Evolutionary conservation across 2,329 filamentous ascomycete genomes (phyloP), one percentile per base, ranked within the genome.

Genomic region (Raffaelea arxii): DNA sequence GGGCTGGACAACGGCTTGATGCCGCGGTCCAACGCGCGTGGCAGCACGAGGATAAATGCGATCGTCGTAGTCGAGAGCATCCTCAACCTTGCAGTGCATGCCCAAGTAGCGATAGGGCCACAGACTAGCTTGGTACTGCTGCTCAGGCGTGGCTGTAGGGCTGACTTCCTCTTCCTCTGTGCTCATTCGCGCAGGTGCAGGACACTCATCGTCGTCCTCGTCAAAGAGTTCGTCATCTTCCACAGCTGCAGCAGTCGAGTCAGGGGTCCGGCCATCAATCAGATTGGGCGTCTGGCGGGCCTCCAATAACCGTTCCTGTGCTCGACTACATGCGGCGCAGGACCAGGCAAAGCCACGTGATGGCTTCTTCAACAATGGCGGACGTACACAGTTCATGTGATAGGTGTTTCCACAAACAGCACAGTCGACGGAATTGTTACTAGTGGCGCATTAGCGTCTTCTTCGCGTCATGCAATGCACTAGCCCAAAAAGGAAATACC

Each of bases 321-420:
- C 90, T 58, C 91, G 83, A 64, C 89, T 96, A 65, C 92, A 98
- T 49, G 91, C 85, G 46, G 87, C 92, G 64, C 92, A 98, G 25
- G 92, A 91, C 92, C 92, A 98, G 4, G 89, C 92, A 66, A 98
- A 98, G 35, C 92, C 92, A 64, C 92, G 84, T 41, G 91, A 95
- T 19, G 92, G 92, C 65, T 98, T 98, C 65, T 96, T 98, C 45
- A 89, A 75, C 52, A 98, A 66, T 32, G 90, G 88, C 36, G 92
- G 92, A 51, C 85, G 84, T 47, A 98, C 92, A 64, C 92, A 98
- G 59, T 90, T 87, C 91, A 98, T 97, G 69, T 98, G 92, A 67
- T 96, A 98, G 14, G 91, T 97, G 63, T 89, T 83, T 60, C 83
- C 79, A 65, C 92, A 98, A 46, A 96, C 89, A 39, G 91, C 92